Evolutionary conservation across 2,329 filamentous ascomycete species (phyloP).

Genomic region (Diaporthe sp.): DNA sequence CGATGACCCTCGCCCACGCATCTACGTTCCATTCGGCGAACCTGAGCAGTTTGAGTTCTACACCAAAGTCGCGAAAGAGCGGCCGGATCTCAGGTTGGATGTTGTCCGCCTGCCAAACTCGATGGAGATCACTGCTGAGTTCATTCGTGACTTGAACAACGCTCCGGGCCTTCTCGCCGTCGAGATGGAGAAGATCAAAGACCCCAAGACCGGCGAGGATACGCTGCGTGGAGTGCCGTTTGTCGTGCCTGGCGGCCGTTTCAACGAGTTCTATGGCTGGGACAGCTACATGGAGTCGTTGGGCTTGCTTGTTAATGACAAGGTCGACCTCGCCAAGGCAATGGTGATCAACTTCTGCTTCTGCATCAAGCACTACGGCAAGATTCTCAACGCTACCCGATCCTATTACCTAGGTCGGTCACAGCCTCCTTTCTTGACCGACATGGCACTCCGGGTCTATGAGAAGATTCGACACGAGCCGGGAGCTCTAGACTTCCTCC

Average conservation of each 20-base stretch:
- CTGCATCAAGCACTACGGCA: slow-evolving; percentile 97
- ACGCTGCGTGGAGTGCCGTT: slow-evolving; percentile 87
- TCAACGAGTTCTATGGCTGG: slow-evolving; percentile 99
- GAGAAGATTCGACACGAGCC: slow-evolving; percentile 92
- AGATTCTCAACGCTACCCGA: slow-evolving; percentile 96
- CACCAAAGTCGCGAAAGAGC: slow-evolving; percentile 79
- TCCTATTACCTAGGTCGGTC: slow-evolving; percentile 96
- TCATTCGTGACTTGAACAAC: slow-evolving; percentile 85
- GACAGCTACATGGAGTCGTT: slow-evolving; percentile 99
- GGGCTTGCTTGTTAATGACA: slow-evolving; percentile 87
- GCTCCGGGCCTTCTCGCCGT: slow-evolving; percentile 92
- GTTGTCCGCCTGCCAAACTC: slow-evolving; percentile 80
- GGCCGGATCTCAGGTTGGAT: slow-evolving; percentile 88
- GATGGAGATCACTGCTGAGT: slow-evolving; percentile 79
- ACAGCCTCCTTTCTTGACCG: slow-evolving; percentile 95
- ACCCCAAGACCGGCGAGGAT: slow-evolving; percentile 76
- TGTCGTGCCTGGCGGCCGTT: slow-evolving; percentile 95
- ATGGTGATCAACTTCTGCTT: slow-evolving; percentile 99
- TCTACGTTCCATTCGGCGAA: slow-evolving; percentile 88
- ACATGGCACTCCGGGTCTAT: slow-evolving; percentile 95
- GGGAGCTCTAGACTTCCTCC: slow-evolving; percentile 84
- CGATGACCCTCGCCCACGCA: slow-evolving; percentile 85
- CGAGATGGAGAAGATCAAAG: slow-evolving; percentile 82
- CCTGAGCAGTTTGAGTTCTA: slow-evolving; percentile 95
- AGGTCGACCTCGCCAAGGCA: slow-evolving; percentile 87